phyloP scores from a whole-genome alignment of 495 filamentous ascomycete species.

The Tuber umbilicatum region DNA sequence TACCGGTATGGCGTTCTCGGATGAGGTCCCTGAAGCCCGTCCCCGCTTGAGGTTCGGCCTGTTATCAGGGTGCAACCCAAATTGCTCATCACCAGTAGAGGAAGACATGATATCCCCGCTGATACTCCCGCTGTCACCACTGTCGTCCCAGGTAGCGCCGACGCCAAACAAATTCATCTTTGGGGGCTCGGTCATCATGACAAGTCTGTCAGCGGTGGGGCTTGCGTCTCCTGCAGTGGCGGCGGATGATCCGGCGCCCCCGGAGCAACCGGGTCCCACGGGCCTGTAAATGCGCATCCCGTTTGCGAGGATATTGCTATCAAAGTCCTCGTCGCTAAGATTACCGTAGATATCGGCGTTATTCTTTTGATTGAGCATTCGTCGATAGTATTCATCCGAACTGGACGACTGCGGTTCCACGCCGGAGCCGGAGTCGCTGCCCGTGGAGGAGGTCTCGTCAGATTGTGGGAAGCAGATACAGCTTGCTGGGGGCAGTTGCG shows the following conservation, averaged over 20 bases:
- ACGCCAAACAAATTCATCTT: constrained; percentile 19
- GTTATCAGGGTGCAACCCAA: constrained; percentile 20
- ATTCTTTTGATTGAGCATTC: constrained; percentile 18
- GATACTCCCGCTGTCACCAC: constrained; percentile 21
- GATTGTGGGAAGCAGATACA: constrained; percentile 36
- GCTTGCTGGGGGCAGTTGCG: constrained; percentile 36
- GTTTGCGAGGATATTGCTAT: constrained; percentile 8
- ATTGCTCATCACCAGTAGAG: constrained; percentile 24
- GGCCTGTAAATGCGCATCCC: constrained; percentile 31
- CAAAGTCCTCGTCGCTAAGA: constrained; percentile 28
- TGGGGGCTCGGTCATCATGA: constrained; percentile 3
- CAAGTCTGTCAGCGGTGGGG: constrained; percentile 5
- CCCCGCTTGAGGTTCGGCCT: constrained; percentile 31
- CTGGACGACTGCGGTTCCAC: constrained; percentile 30
- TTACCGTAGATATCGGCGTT: constrained; percentile 23
- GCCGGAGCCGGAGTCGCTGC: constrained; percentile 38
- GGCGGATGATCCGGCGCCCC: constrained; percentile 31
- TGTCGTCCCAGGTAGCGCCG: constrained; percentile 19
- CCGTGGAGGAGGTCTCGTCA: constrained; percentile 37
- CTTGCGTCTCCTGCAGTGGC: constrained; percentile 39
- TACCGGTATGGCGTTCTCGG: constrained; percentile 24
- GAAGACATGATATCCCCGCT: constrained; percentile 26
- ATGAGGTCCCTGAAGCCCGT: constrained; percentile 24
- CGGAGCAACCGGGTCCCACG: constrained; percentile 5
- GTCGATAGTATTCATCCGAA: constrained; percentile 31